Conservation (phyloP, 306 rosid species). For the Bauhinia variegata region DNA sequence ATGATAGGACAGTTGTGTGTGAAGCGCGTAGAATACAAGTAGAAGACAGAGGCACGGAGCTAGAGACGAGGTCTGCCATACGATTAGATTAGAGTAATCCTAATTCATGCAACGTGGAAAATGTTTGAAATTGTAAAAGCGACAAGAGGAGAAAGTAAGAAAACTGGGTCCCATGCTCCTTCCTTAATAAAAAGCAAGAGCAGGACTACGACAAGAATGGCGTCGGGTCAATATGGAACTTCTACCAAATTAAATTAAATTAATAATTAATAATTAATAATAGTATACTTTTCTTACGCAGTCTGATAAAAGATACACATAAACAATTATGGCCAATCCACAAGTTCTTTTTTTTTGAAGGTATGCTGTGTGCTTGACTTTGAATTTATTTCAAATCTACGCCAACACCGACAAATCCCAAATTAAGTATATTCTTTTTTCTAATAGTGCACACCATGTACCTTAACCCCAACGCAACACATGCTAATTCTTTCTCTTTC, state of each 20-base stretch:
- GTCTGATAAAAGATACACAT: too few relatives aligned
- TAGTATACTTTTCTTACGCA: too few relatives aligned
- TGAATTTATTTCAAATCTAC: conserved; percentile 27
- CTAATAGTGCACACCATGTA: conserved; percentile 19
- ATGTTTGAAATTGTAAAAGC: conserved; percentile 38
- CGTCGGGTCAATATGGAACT: conserved; percentile 62
- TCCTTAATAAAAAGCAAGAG: conserved; percentile 15
- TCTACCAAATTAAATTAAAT: too few relatives aligned
- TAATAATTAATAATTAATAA: too few relatives aligned
- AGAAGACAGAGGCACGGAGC: conserved; percentile 8
- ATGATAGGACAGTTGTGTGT: too few relatives aligned
- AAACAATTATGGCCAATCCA: too few relatives aligned
- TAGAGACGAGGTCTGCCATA: not conserved
- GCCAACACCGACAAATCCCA: conserved; percentile 49
- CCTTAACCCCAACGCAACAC: too few relatives aligned
- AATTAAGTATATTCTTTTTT: conserved; percentile 22
- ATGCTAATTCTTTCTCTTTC: too few relatives aligned
- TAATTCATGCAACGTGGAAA: conserved; percentile 64
- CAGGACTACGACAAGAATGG: conserved; percentile 29
- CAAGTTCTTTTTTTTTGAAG: too few relatives aligned
- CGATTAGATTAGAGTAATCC: too few relatives aligned
- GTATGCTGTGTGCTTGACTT: conserved; percentile 51
- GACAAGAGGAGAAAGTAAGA: conserved; percentile 12
- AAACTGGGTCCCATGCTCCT: conserved; percentile 22
- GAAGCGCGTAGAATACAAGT: too few relatives aligned